phyloP scores from a whole-genome alignment of 177 flowering plant species.

The Vitis hybrid region DNA sequence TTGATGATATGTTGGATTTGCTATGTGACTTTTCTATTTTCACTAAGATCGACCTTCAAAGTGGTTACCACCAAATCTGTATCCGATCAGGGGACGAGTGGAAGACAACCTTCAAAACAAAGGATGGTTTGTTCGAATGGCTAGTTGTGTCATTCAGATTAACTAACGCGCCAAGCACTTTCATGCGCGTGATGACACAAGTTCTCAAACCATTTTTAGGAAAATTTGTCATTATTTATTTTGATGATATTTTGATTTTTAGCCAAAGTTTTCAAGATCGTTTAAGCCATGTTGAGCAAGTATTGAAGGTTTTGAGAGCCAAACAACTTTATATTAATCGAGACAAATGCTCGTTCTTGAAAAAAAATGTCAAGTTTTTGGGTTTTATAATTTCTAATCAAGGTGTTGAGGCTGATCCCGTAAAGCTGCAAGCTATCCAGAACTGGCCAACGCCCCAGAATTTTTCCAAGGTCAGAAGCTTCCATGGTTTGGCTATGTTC shows the following conservation, averaged over 20 bases:
- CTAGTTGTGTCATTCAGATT: too few relatives aligned
- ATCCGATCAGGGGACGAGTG: background rate
- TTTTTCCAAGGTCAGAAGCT: background rate
- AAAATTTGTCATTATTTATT: too few relatives aligned
- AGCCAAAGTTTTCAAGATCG: background rate
- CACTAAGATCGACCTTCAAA: background rate
- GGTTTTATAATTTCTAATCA: background rate
- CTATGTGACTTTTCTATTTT: background rate
- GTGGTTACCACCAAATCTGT: background rate
- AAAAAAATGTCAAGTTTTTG: background rate
- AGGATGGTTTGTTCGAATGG: too few relatives aligned
- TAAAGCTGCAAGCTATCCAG: background rate
- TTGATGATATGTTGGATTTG: background rate
- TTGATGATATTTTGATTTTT: background rate
- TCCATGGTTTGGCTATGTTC: background rate
- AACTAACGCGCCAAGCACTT: too few relatives aligned
- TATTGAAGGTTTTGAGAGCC: background rate
- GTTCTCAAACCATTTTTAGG: too few relatives aligned
- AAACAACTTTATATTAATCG: slow-evolving; percentile 1
- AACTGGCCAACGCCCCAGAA: background rate
- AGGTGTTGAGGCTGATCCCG: too few relatives aligned
- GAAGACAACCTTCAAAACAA: background rate
- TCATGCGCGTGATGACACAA: too few relatives aligned
- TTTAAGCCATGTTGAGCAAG: background rate
- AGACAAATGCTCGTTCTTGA: background rate